Percentiles rank a stretch among this genome's conserved stretches.
Conservation (phyloP, 2,329 filamentous ascomycete species). For the Alternaria infectoria region DNA sequence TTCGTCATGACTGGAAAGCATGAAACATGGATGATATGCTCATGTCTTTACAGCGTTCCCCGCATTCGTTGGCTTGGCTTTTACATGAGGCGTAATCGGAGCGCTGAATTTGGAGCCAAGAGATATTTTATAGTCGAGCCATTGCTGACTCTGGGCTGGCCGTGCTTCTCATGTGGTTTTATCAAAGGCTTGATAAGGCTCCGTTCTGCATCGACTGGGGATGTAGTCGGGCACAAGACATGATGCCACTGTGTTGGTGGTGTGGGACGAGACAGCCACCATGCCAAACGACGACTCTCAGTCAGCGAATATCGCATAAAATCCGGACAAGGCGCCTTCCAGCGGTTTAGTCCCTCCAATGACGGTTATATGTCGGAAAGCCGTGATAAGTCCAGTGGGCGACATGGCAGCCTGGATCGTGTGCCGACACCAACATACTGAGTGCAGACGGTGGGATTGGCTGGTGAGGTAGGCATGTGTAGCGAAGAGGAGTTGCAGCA, state of each 20-base stretch:
- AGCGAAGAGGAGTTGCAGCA: not conserved
- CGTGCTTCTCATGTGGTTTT: not conserved
- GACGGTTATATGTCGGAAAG: constrained; percentile 1
- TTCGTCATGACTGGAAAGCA: not conserved
- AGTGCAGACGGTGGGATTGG: not conserved
- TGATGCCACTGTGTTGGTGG: not conserved
- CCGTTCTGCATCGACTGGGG: not conserved
- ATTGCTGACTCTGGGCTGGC: not conserved
- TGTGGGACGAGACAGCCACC: not conserved
- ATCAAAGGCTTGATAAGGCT: not conserved
- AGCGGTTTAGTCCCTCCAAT: constrained; percentile 10
- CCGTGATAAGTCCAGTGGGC: not conserved
- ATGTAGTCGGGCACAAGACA: not conserved
- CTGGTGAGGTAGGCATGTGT: not conserved
- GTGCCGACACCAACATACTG: not conserved
- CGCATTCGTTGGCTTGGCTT: not conserved
- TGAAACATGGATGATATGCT: not conserved
- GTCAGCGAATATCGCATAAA: not conserved
- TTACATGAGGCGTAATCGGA: not conserved
- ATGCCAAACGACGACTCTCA: not conserved
- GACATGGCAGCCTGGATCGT: not conserved
- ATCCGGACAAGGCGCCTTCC: not conserved
- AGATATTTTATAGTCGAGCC: not conserved
- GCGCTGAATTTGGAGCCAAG: not conserved
- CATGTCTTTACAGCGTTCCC: not conserved